Evolutionary conservation across 306 rosid species (phyloP), one percentile per base, ranked within the genome.

Genomic region (Styphnolobium japonicum): DNA sequence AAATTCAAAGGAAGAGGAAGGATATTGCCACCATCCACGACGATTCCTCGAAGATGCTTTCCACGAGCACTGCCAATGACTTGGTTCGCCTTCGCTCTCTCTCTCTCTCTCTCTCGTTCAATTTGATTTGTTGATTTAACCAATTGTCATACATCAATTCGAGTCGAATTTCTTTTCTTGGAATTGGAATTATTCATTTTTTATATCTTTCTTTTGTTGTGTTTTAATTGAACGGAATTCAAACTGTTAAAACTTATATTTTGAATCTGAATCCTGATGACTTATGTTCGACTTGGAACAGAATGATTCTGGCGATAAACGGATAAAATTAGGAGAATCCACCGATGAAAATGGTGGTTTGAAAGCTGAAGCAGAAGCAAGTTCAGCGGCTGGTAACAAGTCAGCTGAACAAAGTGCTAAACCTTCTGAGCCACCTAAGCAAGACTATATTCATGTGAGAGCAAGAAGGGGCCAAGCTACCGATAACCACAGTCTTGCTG

Each of bases 391-490:
- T 33, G 92, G 86, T 46, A 73, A 75, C 75, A 88, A 90, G 87
- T 75, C 85, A 29, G 82, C 80, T 57, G 90, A 90, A 60, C 79
- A 79, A 75, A 80, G 70, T 25, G 63, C 75, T 27, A 82, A 88
- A 56, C 88, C 87, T 65, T 79, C 92, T 3, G 97, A 90, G 67
- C 90, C 96, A 11, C 89, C 97, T 5, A 93, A 93, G 84, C 91
- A 76, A 71, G 98, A 91, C 69, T 93, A 86, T 83, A 93, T 93
- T 81, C 98, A 93, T 71, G 98, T 93, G 67, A 87, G 98, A 87
- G 98, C 96, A 21, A 87, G 97, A 85, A 86, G 98, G 82, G 98
- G 98, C 80, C 97, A 93, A 89, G 98, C 98, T 52, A 93, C 98
- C 3, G 98, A 93, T 84, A 93, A 94, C 85, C 98, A 93, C 87